phyloP scores from a whole-genome alignment of 2,329 filamentous ascomycete species.

The Furcasterigmium sp. region DNA sequence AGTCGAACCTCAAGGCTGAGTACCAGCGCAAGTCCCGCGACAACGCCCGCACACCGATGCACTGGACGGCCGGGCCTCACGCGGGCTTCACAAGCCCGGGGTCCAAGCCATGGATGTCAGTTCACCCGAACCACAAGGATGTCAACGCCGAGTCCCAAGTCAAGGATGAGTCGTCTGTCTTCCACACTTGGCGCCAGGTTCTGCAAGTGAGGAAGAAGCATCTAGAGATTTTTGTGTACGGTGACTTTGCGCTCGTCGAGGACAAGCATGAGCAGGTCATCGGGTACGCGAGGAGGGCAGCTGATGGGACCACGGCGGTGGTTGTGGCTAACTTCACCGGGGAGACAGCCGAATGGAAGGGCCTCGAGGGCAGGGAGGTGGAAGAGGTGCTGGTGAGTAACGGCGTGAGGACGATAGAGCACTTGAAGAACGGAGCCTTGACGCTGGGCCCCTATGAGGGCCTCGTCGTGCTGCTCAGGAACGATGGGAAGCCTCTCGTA shows the following conservation, averaged over 20 bases:
- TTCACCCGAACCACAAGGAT: conserved; percentile 56
- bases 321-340: conserved; percentile 32
- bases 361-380: conserved; percentile 15
- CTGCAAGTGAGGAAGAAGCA: conserved; percentile 56
- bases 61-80: conserved; percentile 58
- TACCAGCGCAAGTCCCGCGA: conserved; percentile 59
- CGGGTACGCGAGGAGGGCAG: conserved; percentile 28
- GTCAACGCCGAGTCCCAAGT: conserved; percentile 58
- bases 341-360: conserved; percentile 23
- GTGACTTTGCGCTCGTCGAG: conserved; percentile 39
- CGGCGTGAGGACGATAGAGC: conserved; percentile 19
- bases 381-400: conserved; percentile 28
- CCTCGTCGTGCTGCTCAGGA: conserved; percentile 23
- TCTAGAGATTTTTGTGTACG: conserved; percentile 62
- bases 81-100: conserved; percentile 57
- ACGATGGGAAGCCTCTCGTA: too few relatives aligned
- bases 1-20: conserved; percentile 31
- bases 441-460: conserved; percentile 30
- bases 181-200: conserved; percentile 56
- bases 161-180: conserved; percentile 42
- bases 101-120: conserved; percentile 63
- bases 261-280: conserved; percentile 28
- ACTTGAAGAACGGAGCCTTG: conserved; percentile 19
- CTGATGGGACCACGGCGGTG: conserved; percentile 24
- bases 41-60: conserved; percentile 67